Evolutionary conservation across 805 yeast genomes (phyloP).

Genomic region (Kregervanrija fluxuum): DNA sequence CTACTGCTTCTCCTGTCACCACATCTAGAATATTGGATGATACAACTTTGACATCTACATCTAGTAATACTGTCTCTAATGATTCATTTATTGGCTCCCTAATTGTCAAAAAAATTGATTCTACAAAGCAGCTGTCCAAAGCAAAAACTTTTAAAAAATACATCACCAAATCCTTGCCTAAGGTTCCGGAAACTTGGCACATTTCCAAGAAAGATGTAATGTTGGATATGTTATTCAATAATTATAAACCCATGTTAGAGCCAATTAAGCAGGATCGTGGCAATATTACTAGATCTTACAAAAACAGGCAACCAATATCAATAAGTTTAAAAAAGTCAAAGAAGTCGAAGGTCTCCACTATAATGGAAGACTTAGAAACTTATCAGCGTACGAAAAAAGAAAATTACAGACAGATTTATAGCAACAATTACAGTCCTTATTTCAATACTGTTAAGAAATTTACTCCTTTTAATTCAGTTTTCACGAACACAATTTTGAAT

Average conservation of each 20-base stretch:
- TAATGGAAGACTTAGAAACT: slow-evolving; percentile 22
- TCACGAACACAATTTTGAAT: slow-evolving; percentile 26
- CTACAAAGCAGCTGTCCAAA: background rate
- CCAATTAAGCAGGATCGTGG: slow-evolving; percentile 17
- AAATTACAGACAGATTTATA: background rate
- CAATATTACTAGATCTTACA: background rate
- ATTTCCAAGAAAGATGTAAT: slow-evolving; percentile 22
- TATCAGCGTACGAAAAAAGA: slow-evolving; percentile 19
- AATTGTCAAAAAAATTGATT: too few relatives aligned
- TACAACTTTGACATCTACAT: too few relatives aligned
- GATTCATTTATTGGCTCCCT: too few relatives aligned
- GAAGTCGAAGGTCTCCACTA: slow-evolving; percentile 17
- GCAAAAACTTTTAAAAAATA: slow-evolving; percentile 14
- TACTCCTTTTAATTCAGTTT: slow-evolving; percentile 23
- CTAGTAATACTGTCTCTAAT: too few relatives aligned
- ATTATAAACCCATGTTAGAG: slow-evolving; percentile 22
- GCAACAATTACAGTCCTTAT: slow-evolving; percentile 23
- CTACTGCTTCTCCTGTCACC: too few relatives aligned
- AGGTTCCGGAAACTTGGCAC: slow-evolving; percentile 27
- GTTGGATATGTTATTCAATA: slow-evolving; percentile 25
- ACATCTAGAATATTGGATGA: too few relatives aligned
- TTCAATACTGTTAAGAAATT: slow-evolving; percentile 19
- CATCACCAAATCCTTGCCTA: slow-evolving; percentile 24
- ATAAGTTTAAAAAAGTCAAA: background rate
- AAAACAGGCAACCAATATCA: background rate